Evolutionary conservation across 148 eudicot genomes (phyloP), one percentile per base, ranked within the genome.

Genomic region (Nepenthes gracilis): DNA sequence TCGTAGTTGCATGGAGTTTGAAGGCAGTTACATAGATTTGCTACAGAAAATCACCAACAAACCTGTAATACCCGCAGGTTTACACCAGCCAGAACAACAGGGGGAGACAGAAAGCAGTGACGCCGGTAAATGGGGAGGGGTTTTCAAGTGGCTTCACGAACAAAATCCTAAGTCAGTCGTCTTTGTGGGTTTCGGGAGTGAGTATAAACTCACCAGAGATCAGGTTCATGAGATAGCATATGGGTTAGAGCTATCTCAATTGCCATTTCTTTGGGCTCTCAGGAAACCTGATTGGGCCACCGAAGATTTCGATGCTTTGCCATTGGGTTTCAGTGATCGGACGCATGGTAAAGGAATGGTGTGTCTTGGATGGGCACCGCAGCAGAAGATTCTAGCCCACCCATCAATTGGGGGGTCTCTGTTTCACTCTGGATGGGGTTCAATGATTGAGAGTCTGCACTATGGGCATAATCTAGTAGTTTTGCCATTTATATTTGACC

Each of bases 181-280:
- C n/a, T n/a, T 58, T 32, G 62, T 59, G 1, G 70, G 63, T 12
- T 66, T 66, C n/a, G 70, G 70, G 23, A 66, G 70, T 23, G 70
- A 66, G 63, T 15, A 38, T 36, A 37, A 58, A 13, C 63, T 56
- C 33, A 9, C 54, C 56, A n/a, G n/a, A n/a, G n/a, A n/a, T n/a
- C n/a, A n/a, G n/a, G n/a, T n/a, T n/a, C n/a, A n/a, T n/a, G n/a
- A n/a, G n/a, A n/a, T n/a, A n/a, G n/a, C n/a, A n/a, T n/a, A n/a
- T n/a, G n/a, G n/a, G n/a, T n/a, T n/a, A 15, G 72, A 69, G 51
- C 33, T 62, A 13, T 69, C 72, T 1, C 36, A 43, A 7, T 12
- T 62, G 32, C 62, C 72, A 1, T 69, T 69, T 50, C 37, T 69
- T 35, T 69, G 72, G 72, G 72, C 15, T 2, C 67, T 69, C 1